Conservation (phyloP, 495 filamentous ascomycete species). For the Darksidea phi region DNA sequence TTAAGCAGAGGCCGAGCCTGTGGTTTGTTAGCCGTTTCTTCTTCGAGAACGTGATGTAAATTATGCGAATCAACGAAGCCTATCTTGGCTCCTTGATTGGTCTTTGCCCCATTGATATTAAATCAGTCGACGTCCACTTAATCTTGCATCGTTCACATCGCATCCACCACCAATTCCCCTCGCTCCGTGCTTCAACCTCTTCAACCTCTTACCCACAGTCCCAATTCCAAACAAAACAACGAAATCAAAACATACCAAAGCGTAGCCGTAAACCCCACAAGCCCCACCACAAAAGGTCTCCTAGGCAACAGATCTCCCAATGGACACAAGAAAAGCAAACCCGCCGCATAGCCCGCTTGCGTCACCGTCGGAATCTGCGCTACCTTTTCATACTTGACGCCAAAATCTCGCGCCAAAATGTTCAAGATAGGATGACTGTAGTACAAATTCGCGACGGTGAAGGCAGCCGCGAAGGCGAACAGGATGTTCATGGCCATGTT, state of each 20-base stretch:
- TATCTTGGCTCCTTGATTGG: no score
- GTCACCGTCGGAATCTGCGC: conserved; percentile 68
- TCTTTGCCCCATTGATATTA: no score
- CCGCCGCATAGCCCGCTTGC: conserved; percentile 77
- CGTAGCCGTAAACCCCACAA: conserved; percentile 66
- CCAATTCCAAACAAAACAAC: no score
- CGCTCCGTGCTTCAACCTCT: neutral
- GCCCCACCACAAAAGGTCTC: conserved; percentile 64
- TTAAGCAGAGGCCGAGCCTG: conserved; percentile 69
- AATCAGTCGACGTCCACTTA: no score
- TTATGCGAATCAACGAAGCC: no score
- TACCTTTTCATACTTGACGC: conserved; percentile 52
- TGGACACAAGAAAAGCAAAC: conserved; percentile 73
- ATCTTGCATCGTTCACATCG: no score
- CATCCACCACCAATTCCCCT: neutral
- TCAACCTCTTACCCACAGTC: no score
- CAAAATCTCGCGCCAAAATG: conserved; percentile 60
- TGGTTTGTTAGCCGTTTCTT: neutral
- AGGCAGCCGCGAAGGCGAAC: conserved; percentile 54
- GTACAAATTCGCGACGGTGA: conserved; percentile 70
- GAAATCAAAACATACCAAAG: conserved; percentile 52
- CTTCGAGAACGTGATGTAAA: neutral
- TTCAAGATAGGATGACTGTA: conserved; percentile 70
- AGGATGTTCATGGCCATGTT: conserved; percentile 60
- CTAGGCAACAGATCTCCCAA: conserved; percentile 72